These are phyloP conservation scores for Neopestalotiopsis sp. DNA, from an alignment of 2,329 filamentous ascomycete species.

Conservation along the genomic window DNA sequence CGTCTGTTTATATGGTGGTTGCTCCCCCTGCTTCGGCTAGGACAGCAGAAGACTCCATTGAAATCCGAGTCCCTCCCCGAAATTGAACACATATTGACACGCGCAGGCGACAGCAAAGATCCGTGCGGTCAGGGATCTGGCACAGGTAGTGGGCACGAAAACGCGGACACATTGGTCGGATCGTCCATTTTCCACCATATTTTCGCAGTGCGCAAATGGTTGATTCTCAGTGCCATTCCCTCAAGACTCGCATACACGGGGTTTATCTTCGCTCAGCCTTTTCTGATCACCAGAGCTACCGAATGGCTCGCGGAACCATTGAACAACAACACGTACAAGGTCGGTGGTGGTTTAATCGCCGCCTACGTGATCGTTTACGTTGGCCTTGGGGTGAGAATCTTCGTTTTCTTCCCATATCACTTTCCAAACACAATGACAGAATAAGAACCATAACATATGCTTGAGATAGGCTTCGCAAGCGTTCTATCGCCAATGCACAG, in stretches of 20 bases:
- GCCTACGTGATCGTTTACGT: conserved; percentile 9
- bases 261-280: conserved; percentile 6
- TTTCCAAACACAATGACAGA: too few relatives aligned
- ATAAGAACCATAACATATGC: neutral
- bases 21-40: neutral
- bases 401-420: too few relatives aligned
- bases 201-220: neutral
- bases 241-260: neutral
- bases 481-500: conserved; percentile 13
- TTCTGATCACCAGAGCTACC: neutral
- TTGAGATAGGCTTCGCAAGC: neutral
- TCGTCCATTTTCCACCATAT: neutral
- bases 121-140: neutral
- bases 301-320: neutral
- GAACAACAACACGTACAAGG: neutral
- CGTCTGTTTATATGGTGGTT: conserved; percentile 6
- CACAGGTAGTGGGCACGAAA: neutral
- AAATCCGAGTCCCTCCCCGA: neutral
- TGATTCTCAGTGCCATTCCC: neutral
- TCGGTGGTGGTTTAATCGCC: conserved; percentile 3
- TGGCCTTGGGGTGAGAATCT: conserved; percentile 1
- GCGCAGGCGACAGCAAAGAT: neutral
- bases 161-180: neutral
- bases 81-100: neutral
- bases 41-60: neutral